Evolutionary conservation across 2,329 filamentous ascomycete genomes (phyloP), one percentile per base, ranked within the genome.

Genomic region (Furcasterigmium furcatum): DNA sequence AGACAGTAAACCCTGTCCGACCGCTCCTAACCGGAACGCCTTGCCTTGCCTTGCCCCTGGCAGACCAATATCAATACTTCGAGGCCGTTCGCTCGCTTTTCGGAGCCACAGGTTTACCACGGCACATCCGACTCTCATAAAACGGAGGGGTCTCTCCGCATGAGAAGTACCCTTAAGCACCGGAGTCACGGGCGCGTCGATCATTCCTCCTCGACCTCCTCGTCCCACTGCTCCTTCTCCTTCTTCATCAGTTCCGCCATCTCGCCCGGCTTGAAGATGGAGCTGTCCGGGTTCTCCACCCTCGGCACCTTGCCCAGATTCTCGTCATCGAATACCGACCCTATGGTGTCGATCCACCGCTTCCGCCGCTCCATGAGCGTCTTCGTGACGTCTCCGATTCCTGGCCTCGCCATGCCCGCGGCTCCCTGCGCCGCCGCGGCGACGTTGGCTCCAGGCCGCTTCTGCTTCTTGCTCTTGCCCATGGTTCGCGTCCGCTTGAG

Each of bases 401-500:
- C 86, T 3, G 86, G 83, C n/a, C 84, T 75, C 9, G 84, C 84
- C 63, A 81, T 84, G 24, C 80, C 83, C 10, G 78, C 72, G 24
- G 71, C 80, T 13, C 71, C 74, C 27, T 74, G 74, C n/a, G 78
- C 77, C n/a, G 74, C 66, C 52, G 72, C 59, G 67, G 89, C 79
- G 57, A 80, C 84, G 2, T 86, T 84, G 44, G 87, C 88, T 38
- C 88, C 87, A 2, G 83, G 84, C 5, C 85, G 74, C 62, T 95
- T 92, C 46, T 91, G 85, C 70, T 95, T 96, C 66, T 95, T 95
- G 65, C 84, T 90, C 72, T 97, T 95, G 63, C 91, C 89, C 69
- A 97, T 86, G 1, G 90, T 96, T 39, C 94, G 84, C 22, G 92
- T 97, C 20, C 94, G 87, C 71, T 99, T 99, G 38, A 95, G 83